A percentile compares a stretch with the other conserved stretches of the same genome.
Conservation (phyloP, 129 eudicot species). For the Tanacetum coccineum region DNA sequence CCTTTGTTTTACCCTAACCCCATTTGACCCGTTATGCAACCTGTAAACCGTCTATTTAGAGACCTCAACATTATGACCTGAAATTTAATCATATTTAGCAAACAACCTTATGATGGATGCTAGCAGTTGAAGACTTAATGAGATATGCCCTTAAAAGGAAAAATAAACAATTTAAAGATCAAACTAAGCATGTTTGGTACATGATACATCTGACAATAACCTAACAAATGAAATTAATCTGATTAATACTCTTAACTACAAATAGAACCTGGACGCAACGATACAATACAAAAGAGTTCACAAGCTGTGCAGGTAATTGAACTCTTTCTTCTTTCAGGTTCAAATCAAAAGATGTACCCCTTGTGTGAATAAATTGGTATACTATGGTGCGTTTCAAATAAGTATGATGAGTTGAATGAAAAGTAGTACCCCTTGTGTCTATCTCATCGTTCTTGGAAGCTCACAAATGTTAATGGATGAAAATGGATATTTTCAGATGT, state of each 20-base stretch:
- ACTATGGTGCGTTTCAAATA: too few relatives aligned
- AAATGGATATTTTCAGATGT: too few relatives aligned
- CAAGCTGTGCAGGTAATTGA: neutral
- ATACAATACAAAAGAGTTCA: slow-evolving; percentile 12
- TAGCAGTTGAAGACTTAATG: neutral
- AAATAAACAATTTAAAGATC: slow-evolving; percentile 10
- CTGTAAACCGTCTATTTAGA: neutral
- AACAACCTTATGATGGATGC: neutral
- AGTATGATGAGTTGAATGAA: too few relatives aligned
- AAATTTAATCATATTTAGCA: neutral
- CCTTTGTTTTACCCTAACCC: neutral
- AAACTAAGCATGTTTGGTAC: slow-evolving; percentile 12
- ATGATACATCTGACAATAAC: slow-evolving; percentile 9
- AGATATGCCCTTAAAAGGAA: neutral
- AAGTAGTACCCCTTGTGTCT: too few relatives aligned
- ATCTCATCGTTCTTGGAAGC: too few relatives aligned
- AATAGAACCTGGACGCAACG: slow-evolving; percentile 7
- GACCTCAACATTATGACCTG: neutral
- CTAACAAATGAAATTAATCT: neutral
- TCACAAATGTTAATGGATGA: too few relatives aligned
- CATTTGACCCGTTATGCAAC: neutral
- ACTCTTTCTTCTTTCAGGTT: slow-evolving; percentile 7
- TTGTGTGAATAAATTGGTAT: too few relatives aligned
- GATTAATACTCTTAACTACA: neutral
- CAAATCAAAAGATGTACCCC: too few relatives aligned